Evolutionary conservation across 257 asterid species (phyloP).

Genomic region (Scutellaria minor): DNA sequence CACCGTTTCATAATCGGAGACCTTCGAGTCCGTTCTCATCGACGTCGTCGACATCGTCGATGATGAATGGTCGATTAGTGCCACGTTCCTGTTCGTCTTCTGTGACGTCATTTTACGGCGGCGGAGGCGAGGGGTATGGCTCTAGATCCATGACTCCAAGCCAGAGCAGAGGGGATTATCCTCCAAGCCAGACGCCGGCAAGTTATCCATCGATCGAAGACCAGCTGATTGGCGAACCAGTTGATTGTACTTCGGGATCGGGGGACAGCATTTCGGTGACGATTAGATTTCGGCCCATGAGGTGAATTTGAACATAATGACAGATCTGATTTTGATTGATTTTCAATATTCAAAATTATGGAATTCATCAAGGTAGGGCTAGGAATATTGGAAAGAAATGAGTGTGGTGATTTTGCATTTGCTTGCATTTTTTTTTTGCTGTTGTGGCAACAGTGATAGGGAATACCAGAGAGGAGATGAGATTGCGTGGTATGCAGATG

Average conservation of each 20-base stretch:
- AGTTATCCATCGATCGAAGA: conserved; percentile 71
- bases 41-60: conserved; percentile 81
- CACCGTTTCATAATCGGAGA: conserved; percentile 66
- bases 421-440: conserved; percentile 31
- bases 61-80: conserved; percentile 68
- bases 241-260: conserved; percentile 68
- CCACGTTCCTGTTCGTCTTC: conserved; percentile 73
- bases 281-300: conserved; percentile 91
- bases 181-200: conserved; percentile 62
- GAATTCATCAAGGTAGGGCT: conserved; percentile 45
- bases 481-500: conserved; percentile 89
- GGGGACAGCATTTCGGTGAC: conserved; percentile 95
- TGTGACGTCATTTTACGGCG: conserved; percentile 62
- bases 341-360: conserved; percentile 42
- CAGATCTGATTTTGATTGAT: conserved; percentile 61
- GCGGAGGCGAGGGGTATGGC: conserved; percentile 51
- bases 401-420: conserved; percentile 29
- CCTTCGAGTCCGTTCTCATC: conserved; percentile 86
- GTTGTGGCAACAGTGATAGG: conserved; percentile 68
- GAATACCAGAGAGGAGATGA: conserved; percentile 94
- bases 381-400: conserved; percentile 38
- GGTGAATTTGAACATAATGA: conserved; percentile 54
- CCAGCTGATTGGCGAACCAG: conserved; percentile 62
- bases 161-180: conserved; percentile 47
- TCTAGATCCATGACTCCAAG: conserved; percentile 82